phyloP scores from a whole-genome alignment of 1,284 basidiomycete species.

The Ustilago bromivora region DNA sequence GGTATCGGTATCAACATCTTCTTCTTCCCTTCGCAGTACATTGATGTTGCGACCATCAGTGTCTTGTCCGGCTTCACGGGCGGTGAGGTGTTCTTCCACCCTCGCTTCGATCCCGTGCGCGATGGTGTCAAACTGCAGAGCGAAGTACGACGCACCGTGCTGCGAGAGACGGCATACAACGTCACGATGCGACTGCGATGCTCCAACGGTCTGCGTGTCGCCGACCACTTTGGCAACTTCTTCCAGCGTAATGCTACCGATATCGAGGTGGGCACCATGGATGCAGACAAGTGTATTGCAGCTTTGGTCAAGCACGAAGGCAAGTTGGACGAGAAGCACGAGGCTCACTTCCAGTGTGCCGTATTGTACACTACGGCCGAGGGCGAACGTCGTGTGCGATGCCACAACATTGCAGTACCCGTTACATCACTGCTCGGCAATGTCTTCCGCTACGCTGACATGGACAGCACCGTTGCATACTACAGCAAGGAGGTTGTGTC shows the following conservation, averaged over 20 bases:
- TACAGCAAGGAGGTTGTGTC: conserved; percentile 81
- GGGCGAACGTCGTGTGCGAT: conserved; percentile 86
- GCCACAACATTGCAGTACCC: conserved; percentile 85
- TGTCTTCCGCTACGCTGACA: conserved; percentile 91
- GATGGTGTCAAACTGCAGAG: conserved; percentile 79
- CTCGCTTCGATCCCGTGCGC: conserved; percentile 81
- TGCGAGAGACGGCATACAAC: conserved; percentile 83
- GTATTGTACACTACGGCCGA: conserved; percentile 84
- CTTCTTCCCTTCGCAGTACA: conserved; percentile 83
- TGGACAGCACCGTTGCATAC: conserved; percentile 84
- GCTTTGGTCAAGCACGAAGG: conserved; percentile 77
- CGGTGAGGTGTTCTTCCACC: conserved; percentile 94
- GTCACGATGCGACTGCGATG: conserved; percentile 85
- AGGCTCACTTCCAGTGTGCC: conserved; percentile 89
- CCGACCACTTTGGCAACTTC: conserved; percentile 84
- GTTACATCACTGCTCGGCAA: conserved; percentile 87
- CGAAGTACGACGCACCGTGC: conserved; percentile 80
- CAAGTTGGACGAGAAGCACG: conserved; percentile 79
- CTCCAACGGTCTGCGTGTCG: conserved; percentile 83
- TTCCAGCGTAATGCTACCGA: conserved; percentile 81
- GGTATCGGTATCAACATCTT: conserved; percentile 93
- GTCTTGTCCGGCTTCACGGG: conserved; percentile 81
- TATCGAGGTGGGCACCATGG: conserved; percentile 82
- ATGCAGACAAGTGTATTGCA: conserved; percentile 83
- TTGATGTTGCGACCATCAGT: conserved; percentile 86